Conservation (phyloP, 495 filamentous ascomycete genomes). For the Immersiella caudata region DNA sequence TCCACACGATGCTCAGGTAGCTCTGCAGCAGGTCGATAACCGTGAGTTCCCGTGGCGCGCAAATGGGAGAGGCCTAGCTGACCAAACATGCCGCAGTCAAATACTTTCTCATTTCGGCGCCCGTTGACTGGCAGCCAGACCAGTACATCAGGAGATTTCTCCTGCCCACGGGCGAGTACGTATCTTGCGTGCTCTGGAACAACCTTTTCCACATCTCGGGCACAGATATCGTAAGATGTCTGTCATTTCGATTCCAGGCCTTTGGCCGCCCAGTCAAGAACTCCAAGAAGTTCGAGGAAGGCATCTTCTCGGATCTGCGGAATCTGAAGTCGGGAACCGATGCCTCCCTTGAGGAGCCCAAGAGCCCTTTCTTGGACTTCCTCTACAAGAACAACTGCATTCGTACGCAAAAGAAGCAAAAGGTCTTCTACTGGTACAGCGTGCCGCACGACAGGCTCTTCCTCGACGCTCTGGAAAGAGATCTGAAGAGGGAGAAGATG, state of each 20-base stretch:
- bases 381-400: constrained; percentile 99
- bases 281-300: constrained; percentile 99
- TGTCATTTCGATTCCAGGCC: constrained; percentile 97
- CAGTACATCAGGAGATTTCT: constrained; percentile 96
- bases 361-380: constrained; percentile 97
- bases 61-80: background rate
- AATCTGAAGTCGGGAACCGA: constrained; percentile 98
- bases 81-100: constrained; percentile 67
- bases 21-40: constrained; percentile 97
- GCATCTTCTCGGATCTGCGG: constrained; percentile 97
- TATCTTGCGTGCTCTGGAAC: constrained; percentile 96
- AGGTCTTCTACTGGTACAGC: constrained; percentile 99
- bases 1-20: constrained; percentile 95
- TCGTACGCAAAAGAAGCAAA: constrained; percentile 99
- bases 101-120: constrained; percentile 98
- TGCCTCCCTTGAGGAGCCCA: constrained; percentile 98
- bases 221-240: constrained; percentile 96
- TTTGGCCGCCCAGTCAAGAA: constrained; percentile 99
- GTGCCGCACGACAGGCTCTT: constrained; percentile 97
- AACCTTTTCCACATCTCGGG: constrained; percentile 99
- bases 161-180: constrained; percentile 95
- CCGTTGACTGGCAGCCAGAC: constrained; percentile 95
- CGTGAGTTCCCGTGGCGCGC: constrained; percentile 60
- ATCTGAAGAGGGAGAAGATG: constrained; percentile 99
- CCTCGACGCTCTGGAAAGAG: constrained; percentile 93